Conservation (phyloP, 805 yeast species). For the Starmerella sirachaensis region DNA sequence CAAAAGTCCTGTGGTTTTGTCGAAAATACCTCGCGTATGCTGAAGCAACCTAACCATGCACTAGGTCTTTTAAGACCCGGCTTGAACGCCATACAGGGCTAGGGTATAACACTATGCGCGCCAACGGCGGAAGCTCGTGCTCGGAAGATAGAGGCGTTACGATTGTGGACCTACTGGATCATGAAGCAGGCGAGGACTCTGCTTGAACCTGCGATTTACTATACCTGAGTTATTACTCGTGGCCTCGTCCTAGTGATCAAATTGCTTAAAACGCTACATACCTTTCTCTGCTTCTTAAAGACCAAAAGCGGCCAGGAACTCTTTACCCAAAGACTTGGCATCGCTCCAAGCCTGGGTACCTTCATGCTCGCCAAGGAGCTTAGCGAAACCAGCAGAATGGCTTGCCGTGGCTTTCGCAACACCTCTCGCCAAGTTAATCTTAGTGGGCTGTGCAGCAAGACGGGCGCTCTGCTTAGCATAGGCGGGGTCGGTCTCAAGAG, state of each 20-base stretch:
- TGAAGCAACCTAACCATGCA: no score
- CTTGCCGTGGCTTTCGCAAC: background rate
- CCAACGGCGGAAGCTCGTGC: no score
- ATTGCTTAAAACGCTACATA: no score
- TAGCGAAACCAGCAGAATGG: constrained; percentile 11
- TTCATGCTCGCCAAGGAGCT: constrained; percentile 11
- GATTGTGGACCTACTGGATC: no score
- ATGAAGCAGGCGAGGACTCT: no score
- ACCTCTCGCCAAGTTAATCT: constrained; percentile 10
- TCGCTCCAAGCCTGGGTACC: constrained; percentile 6
- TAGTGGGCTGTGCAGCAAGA: constrained; percentile 14
- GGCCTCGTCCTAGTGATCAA: no score
- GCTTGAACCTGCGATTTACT: no score
- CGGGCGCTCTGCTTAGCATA: constrained; percentile 7
- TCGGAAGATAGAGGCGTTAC: no score
- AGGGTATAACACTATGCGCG: no score
- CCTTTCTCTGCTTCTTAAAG: background rate
- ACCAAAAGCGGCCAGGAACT: constrained; percentile 9
- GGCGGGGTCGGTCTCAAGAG: constrained; percentile 15
- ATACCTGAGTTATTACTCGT: no score
- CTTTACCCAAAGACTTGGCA: constrained; percentile 6
- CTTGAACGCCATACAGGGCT: no score
- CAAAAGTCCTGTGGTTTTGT: background rate
- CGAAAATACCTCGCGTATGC: background rate
- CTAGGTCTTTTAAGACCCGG: no score